These are phyloP conservation scores for Mitragyna speciosa DNA, from an alignment of 257 asterid species.

Conservation along the genomic window DNA sequence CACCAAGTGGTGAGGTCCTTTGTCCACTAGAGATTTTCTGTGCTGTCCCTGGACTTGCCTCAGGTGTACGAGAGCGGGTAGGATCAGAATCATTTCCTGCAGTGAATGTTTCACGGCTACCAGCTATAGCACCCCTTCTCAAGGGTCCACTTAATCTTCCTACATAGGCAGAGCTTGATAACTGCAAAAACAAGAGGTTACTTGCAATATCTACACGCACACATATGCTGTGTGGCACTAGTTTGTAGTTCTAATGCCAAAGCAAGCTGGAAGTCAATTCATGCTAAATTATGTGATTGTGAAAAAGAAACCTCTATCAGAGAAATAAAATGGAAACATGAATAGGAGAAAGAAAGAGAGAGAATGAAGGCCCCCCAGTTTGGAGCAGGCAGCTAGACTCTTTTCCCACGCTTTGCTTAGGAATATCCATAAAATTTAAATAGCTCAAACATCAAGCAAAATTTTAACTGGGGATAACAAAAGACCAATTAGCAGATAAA, in stretches of 20 bases:
- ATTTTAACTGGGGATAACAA: background rate
- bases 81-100: slow-evolving; percentile 71
- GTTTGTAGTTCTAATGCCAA: background rate
- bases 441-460: background rate
- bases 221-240: background rate
- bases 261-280: background rate
- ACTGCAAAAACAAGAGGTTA: slow-evolving; percentile 45
- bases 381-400: background rate
- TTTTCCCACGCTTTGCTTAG: background rate
- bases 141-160: slow-evolving; percentile 89
- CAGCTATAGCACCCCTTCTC: slow-evolving; percentile 67
- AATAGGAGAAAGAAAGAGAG: too few species aligned
- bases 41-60: slow-evolving; percentile 62
- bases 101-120: slow-evolving; percentile 59
- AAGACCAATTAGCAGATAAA: background rate
- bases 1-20: slow-evolving; percentile 61
- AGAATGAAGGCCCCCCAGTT: too few species aligned
- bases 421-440: background rate
- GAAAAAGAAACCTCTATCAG: background rate
- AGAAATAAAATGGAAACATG: background rate
- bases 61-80: slow-evolving; percentile 62
- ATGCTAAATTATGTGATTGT: background rate
- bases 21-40: slow-evolving; percentile 59
- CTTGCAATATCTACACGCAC: background rate
- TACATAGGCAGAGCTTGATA: slow-evolving; percentile 64